These are phyloP conservation scores for Planoprotostelium fungivorum DNA, from an alignment of 78 protist genomes.

Conservation along the genomic window DNA sequence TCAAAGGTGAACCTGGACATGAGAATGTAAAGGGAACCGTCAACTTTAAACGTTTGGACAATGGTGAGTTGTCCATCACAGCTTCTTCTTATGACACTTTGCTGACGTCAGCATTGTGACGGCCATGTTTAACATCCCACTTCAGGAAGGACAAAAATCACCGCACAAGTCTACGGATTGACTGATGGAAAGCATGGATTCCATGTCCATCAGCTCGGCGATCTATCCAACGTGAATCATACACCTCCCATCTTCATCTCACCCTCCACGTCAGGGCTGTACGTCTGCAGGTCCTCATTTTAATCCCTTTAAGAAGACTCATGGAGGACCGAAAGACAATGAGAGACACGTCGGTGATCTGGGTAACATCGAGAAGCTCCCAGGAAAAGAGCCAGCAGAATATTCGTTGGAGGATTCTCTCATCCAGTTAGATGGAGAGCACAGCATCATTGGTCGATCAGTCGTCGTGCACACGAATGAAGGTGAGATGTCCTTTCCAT, in stretches of 20 bases:
- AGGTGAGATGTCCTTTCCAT: neutral
- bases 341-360: slow-evolving; percentile 76
- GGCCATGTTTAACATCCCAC: neutral
- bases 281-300: slow-evolving; percentile 73
- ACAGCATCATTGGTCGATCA: slow-evolving; percentile 73
- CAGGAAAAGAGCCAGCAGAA: slow-evolving; percentile 24
- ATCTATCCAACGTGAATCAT: slow-evolving; percentile 36
- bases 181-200: slow-evolving; percentile 50
- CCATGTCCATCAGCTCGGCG: slow-evolving; percentile 73
- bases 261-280: slow-evolving; percentile 40
- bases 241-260: neutral
- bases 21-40: neutral
- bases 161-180: neutral
- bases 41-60: neutral
- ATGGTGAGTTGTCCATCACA: neutral
- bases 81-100: neutral
- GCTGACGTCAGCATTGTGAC: no score
- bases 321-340: slow-evolving; percentile 64
- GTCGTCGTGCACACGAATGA: slow-evolving; percentile 54
- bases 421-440: slow-evolving; percentile 58
- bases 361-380: slow-evolving; percentile 60
- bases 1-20: neutral
- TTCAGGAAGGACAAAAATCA: neutral
- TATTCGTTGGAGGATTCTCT: slow-evolving; percentile 36
- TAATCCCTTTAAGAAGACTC: slow-evolving; percentile 71